Base-by-base conservation (phyloP, 2,329 filamentous ascomycete genomes). In the Paramyrothecium roridum region DNA sequence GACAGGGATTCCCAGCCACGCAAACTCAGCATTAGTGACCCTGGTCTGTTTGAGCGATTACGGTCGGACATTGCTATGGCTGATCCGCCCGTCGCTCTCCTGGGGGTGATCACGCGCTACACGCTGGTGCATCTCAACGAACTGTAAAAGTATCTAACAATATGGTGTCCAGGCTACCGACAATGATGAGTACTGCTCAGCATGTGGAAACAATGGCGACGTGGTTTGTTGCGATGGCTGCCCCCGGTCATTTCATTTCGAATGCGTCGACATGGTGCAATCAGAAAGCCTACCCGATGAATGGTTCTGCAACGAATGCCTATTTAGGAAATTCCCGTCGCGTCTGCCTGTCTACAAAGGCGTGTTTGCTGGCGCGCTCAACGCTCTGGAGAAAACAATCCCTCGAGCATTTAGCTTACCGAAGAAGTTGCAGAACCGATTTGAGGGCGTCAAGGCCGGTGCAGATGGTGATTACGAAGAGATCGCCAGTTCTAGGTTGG, bases 151-250 rank as follows among this genome's bases (percentile, higher is more conserved):
- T 57, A 66, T 67, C 73, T 78, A 63, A 76, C 66, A 57, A 58
- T 34, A 17, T 34, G 52, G 50, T 53, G 52, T 53, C 20, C 56
- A 75, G 72, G 62, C 61, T 33, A 68, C 70, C 63, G 88, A 96
- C 59, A 96, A 96, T 71, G 91, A 95, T 70, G 93, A 98, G 71
- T 88, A 89, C 67, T 99, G 93, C 76, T 88, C 88, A 58, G 86
- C 91, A 48, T 99, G 95, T 75, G 85, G 88, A 66, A 89, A 89
- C 60, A 89, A 85, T 62, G 93, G 93, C 55, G 86, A 91, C 63
- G 83, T 99, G 59, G 82, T 98, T 61, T 97, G 93, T 75, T 99
- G 95, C 73, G 95, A 98, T 75, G 90, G 89, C 59, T 99, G 95
- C 75, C 84, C 88, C 57, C 86, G 91, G 62, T 91, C 93, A 7